A percentile compares a stretch with the other conserved stretches of the same genome.
Conservation (phyloP, 2,329 filamentous ascomycete genomes). For the Ophiostoma sp. region DNA sequence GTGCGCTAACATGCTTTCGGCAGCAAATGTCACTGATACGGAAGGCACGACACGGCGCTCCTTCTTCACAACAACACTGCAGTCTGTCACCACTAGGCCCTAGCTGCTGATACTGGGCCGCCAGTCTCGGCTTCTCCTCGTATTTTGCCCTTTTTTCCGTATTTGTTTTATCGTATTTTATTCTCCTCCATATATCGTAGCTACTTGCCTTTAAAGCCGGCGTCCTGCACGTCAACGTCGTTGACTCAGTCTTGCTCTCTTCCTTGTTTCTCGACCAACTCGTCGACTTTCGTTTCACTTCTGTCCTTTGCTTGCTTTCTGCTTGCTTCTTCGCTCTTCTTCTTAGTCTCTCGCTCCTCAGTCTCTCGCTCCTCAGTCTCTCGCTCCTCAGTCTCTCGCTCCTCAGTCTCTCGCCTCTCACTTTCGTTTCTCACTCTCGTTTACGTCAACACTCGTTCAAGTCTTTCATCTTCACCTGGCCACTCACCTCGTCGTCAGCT, state of each 20-base stretch:
- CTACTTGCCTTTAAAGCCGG: not conserved
- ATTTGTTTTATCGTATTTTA: not conserved
- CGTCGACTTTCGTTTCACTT: not conserved
- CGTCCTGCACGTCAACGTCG: not conserved
- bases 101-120: not conserved
- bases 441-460: not conserved
- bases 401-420: not conserved
- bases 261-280: not conserved
- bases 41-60: slow-evolving; percentile 3
- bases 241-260: not conserved
- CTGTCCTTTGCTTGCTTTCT: not conserved
- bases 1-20: not conserved
- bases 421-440: not conserved
- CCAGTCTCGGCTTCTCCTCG: not conserved
- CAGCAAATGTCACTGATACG: not conserved
- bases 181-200: not conserved
- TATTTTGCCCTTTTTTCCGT: not conserved
- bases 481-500: not conserved
- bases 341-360: not conserved
- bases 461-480: not conserved
- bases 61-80: slow-evolving; percentile 2
- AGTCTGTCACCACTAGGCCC: not conserved
- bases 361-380: not conserved
- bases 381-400: not conserved
- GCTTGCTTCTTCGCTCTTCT: slow-evolving; percentile 2